Base-by-base conservation (phyloP, 768 basidiomycete genomes). In the Inosperma sp. region DNA sequence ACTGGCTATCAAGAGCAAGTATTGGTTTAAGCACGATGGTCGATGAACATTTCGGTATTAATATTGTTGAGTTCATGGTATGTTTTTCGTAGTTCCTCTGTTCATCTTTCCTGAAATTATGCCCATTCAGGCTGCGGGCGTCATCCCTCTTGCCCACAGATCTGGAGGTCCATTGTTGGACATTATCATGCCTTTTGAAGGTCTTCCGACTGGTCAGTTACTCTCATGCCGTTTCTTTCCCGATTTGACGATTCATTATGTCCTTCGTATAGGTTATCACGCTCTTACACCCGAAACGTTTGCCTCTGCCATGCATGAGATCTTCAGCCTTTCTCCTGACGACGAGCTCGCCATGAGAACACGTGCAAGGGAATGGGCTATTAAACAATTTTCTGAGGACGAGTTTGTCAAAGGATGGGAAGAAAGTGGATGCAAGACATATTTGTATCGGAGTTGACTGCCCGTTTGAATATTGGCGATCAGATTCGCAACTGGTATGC, bases 11-110 rank as follows among this genome's bases (percentile, higher is more conserved):
- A 6, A 70, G 70, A 37, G 82, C 93, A 2, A 88, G 84, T 54
- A 77, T 97, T 13, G 94, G 95, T 0, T 64, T 98, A 21, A 94
- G 90, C 62, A 96, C 95, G 12, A 99, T 99, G 95, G 79, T 93
- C 0, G 93, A 98, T 62, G 95, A 99, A 66, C 95, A 99, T 65
- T 99, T 98, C 55, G 95, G 96, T 2, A 98, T 99, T 65, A 96
- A 93, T 59, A 78, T 99, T 30, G 95, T 99, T 7, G 95, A 99
- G 65, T 95, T 89, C 59, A 95, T 98, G 94, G 94, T 89, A 42
- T 56, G 79, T 65, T 4, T 14, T 8, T 48, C 21, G 14, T 37
- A 30, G 17, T 39, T 19, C 30, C 16, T 34, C 7, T 30, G 13
- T 9, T 36, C 9, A 33, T 27, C 12, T 33, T 23, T 30, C 19